Percentiles rank a stretch among this genome's conserved stretches.
These are phyloP conservation scores for Friedmanniomyces endolithicus DNA, from an alignment of 495 filamentous ascomycete genomes.

Conservation along the genomic window DNA sequence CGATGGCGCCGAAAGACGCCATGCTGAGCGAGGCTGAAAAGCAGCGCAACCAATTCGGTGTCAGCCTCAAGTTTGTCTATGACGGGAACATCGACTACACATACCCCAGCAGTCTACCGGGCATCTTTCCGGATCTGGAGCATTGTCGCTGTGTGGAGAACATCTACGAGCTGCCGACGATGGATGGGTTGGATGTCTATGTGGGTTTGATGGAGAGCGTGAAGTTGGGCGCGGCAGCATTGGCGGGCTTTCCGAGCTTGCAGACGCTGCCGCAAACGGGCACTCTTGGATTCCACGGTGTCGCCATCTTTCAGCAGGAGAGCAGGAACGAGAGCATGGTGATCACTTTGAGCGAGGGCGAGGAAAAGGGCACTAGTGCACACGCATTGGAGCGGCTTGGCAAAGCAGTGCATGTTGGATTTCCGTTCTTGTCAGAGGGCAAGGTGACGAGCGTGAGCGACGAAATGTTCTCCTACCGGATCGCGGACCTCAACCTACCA, in stretches of 20 bases:
- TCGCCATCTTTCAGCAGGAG: slow-evolving; percentile 94
- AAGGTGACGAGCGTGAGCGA: slow-evolving; percentile 81
- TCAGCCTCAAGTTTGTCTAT: slow-evolving; percentile 85
- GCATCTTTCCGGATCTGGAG: slow-evolving; percentile 79
- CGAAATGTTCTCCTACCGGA: slow-evolving; percentile 73
- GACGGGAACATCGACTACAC: slow-evolving; percentile 58
- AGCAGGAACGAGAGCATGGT: slow-evolving; percentile 96
- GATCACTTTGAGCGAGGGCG: slow-evolving; percentile 65
- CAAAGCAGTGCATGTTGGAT: slow-evolving; percentile 79
- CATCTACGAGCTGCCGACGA: slow-evolving; percentile 82
- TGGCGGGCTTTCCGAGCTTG: slow-evolving; percentile 87
- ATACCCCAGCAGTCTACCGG: slow-evolving; percentile 76
- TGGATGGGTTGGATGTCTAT: slow-evolving; percentile 79
- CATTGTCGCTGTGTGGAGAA: slow-evolving; percentile 89
- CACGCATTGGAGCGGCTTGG: slow-evolving; percentile 68
- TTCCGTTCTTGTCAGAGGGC: slow-evolving; percentile 90
- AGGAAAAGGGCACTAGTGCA: slow-evolving; percentile 54
- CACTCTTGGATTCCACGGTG: slow-evolving; percentile 72
- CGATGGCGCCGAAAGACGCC: slow-evolving; percentile 73
- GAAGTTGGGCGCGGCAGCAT: slow-evolving; percentile 61
- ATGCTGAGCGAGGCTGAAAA: slow-evolving; percentile 64
- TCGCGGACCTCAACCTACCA: slow-evolving; percentile 37
- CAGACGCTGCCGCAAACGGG: slow-evolving; percentile 72
- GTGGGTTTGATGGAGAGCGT: slow-evolving; percentile 80
- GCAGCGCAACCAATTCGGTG: slow-evolving; percentile 77